These are phyloP conservation scores for Pilatotrama ljubarskyi DNA, from an alignment of 768 basidiomycete species.

Conservation along the genomic window DNA sequence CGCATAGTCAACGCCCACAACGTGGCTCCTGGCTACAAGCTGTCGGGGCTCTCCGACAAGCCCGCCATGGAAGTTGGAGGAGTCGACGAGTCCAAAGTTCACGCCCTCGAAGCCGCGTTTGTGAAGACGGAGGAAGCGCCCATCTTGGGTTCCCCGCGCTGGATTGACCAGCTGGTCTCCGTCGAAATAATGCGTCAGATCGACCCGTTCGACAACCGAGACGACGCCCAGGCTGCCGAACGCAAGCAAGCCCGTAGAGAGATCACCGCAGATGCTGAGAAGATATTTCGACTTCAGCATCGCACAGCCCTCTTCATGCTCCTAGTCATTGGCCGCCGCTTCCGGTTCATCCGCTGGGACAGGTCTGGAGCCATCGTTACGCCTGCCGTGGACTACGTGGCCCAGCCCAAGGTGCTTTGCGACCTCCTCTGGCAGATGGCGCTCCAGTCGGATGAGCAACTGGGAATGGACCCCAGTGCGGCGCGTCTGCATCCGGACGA, in stretches of 20 bases:
- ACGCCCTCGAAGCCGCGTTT: too few relatives aligned
- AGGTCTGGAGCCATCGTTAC: constrained; percentile 11
- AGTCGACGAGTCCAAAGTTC: too few relatives aligned
- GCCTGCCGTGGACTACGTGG: constrained; percentile 8
- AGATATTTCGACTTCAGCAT: constrained; percentile 8
- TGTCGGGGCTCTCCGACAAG: too few relatives aligned
- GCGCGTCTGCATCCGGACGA: background rate
- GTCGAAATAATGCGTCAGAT: constrained; percentile 6
- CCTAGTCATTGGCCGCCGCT: constrained; percentile 2
- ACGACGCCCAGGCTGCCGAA: background rate
- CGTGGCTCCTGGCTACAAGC: too few relatives aligned
- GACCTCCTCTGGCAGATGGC: constrained; percentile 12
- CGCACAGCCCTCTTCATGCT: constrained; percentile 9
- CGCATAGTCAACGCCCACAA: too few relatives aligned
- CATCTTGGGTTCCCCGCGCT: background rate
- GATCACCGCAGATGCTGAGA: constrained; percentile 6
- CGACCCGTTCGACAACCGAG: constrained; percentile 6
- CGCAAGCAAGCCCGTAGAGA: constrained; percentile 1
- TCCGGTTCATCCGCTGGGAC: constrained; percentile 12
- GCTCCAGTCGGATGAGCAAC: background rate
- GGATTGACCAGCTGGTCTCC: constrained; percentile 11
- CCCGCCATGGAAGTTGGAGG: too few relatives aligned
- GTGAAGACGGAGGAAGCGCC: too few relatives aligned
- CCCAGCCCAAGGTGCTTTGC: background rate
- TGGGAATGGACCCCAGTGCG: constrained; percentile 2